phyloP scores from a whole-genome alignment of 345 rosid genomes.

The Populus alba region DNA sequence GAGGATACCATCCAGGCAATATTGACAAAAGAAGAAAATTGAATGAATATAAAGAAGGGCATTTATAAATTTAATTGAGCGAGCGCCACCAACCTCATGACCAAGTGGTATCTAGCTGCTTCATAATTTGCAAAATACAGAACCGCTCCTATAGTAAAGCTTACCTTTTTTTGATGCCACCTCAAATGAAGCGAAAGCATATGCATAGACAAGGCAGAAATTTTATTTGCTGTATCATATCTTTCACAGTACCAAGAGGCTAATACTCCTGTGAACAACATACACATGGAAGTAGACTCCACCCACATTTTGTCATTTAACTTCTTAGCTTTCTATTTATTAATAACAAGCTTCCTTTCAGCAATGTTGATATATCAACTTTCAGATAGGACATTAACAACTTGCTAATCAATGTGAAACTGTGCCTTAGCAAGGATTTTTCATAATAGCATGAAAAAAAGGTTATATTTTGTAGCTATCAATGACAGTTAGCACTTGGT shows the following conservation, averaged over 20 bases:
- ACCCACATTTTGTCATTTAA: neutral
- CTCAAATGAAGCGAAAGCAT: neutral
- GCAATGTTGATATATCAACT: neutral
- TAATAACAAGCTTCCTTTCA: neutral
- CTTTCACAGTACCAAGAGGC: neutral
- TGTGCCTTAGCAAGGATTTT: neutral
- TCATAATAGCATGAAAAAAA: neutral
- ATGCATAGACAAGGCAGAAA: neutral
- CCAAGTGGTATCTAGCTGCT: neutral
- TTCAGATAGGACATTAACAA: slow-evolving; percentile 1
- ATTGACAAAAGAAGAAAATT: neutral
- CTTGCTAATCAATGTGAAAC: slow-evolving; percentile 1
- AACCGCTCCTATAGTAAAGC: neutral
- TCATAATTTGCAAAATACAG: neutral
- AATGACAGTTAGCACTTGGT: neutral
- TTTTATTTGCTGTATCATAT: neutral
- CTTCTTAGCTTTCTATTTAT: slow-evolving; percentile 4
- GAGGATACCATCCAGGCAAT: neutral
- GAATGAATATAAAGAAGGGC: neutral
- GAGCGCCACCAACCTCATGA: neutral
- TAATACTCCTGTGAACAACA: neutral
- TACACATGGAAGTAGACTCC: neutral
- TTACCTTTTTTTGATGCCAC: neutral
- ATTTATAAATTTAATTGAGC: neutral
- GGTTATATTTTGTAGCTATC: neutral